These are phyloP conservation scores for Nicotiana tabacum DNA, from an alignment of 257 asterid genomes.

Conservation along the genomic window DNA sequence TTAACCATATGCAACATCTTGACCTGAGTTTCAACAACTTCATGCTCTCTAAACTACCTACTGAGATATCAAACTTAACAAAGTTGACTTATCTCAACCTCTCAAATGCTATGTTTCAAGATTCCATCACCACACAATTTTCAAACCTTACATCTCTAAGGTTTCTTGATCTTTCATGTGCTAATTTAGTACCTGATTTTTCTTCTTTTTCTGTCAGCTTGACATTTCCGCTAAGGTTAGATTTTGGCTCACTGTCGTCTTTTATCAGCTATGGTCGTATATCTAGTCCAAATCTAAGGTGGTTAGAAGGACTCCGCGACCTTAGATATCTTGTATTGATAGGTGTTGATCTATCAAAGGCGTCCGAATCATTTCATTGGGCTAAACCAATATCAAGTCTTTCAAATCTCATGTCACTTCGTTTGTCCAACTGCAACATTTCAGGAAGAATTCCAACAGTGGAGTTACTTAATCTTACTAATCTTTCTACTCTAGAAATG, in stretches of 20 bases:
- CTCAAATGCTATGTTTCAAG: slow-evolving; percentile 12
- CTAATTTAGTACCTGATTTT: background rate
- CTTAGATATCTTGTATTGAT: slow-evolving; percentile 6
- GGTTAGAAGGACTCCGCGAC: slow-evolving; percentile 8
- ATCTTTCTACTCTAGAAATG: background rate
- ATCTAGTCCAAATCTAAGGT: slow-evolving; percentile 4
- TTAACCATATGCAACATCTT: background rate
- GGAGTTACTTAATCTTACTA: background rate
- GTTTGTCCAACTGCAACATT: slow-evolving; percentile 10
- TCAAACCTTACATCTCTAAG: slow-evolving; percentile 13
- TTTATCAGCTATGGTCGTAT: slow-evolving; percentile 1
- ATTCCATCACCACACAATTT: background rate
- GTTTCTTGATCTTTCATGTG: slow-evolving; percentile 12
- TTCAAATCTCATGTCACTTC: slow-evolving; percentile 6
- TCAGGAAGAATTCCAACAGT: background rate
- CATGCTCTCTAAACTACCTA: slow-evolving; percentile 8
- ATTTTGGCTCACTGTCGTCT: background rate
- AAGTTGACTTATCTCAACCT: slow-evolving; percentile 12
- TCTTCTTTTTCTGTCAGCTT: slow-evolving; percentile 5
- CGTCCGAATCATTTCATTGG: background rate
- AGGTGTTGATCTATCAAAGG: slow-evolving; percentile 16
- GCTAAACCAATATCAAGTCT: slow-evolving; percentile 7
- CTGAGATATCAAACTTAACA: background rate
- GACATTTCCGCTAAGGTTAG: background rate
- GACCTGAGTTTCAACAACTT: slow-evolving; percentile 17